These are phyloP conservation scores for Punica granatum DNA, from an alignment of 345 rosid genomes.

Conservation along the genomic window DNA sequence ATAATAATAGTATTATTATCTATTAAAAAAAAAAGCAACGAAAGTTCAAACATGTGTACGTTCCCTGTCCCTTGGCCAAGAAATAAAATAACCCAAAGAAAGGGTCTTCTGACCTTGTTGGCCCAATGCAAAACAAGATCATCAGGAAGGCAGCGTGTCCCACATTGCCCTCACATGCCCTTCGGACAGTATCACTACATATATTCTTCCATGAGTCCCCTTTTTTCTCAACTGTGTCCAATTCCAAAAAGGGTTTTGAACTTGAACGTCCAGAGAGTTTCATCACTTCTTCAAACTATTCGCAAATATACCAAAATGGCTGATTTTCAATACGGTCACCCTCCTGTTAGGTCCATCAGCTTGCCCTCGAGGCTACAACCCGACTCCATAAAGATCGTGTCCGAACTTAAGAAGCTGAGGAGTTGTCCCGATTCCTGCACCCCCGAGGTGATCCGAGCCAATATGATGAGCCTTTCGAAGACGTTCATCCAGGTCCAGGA, in stretches of 20 bases:
- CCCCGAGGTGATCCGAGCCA: slow-evolving; percentile 18
- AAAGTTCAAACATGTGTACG: background rate
- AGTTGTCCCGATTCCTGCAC: background rate
- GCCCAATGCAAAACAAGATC: slow-evolving; percentile 22
- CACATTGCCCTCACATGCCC: slow-evolving; percentile 27
- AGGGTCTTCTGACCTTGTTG: slow-evolving; percentile 16
- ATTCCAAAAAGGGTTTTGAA: background rate
- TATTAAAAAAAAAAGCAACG: background rate
- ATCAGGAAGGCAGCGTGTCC: slow-evolving; percentile 14
- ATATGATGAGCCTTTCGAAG: slow-evolving; percentile 29
- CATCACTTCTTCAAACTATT: no score
- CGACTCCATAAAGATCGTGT: slow-evolving; percentile 17
- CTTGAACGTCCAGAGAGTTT: no score
- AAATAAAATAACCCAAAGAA: slow-evolving; percentile 10
- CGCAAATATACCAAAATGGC: slow-evolving; percentile 10
- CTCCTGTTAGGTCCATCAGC: slow-evolving; percentile 38
- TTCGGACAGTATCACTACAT: background rate
- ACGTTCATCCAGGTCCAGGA: slow-evolving; percentile 27
- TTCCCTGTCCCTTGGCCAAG: slow-evolving; percentile 10
- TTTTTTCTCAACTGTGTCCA: background rate
- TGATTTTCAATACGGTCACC: slow-evolving; percentile 15
- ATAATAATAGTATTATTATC: no score
- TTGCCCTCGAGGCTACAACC: slow-evolving; percentile 36
- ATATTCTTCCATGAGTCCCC: background rate
- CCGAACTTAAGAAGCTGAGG: slow-evolving; percentile 20